Evolutionary conservation across 768 basidiomycete genomes (phyloP).

Genomic region (Collybia mongolica): DNA sequence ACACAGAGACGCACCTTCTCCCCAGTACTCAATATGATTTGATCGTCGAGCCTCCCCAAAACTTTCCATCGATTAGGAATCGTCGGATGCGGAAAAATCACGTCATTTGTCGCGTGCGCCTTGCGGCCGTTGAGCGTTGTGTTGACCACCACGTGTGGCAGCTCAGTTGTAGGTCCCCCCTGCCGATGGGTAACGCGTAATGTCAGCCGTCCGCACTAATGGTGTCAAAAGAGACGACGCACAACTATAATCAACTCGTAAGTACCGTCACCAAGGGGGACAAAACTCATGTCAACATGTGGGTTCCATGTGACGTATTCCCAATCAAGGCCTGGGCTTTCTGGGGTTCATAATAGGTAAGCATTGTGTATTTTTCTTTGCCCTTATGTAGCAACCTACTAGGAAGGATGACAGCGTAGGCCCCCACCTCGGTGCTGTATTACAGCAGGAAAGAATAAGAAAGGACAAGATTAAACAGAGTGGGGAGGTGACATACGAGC

Average conservation of each 20-base stretch:
- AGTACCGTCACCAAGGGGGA: constrained; percentile 6
- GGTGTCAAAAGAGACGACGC: neutral
- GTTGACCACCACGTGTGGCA: constrained; percentile 4
- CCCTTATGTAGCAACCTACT: constrained; percentile 3
- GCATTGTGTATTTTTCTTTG: neutral
- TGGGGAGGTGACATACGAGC: constrained; percentile 24
- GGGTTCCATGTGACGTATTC: constrained; percentile 4
- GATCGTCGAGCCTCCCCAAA: constrained; percentile 21
- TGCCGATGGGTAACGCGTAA: neutral
- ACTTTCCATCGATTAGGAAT: constrained; percentile 19
- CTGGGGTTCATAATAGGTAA: constrained; percentile 1
- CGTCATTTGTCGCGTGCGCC: constrained; percentile 20
- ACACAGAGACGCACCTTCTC: constrained; percentile 13
- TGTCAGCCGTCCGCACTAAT: neutral
- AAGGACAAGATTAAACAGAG: neutral
- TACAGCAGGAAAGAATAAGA: neutral
- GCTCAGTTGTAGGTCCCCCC: constrained; percentile 1
- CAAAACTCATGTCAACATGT: constrained; percentile 2
- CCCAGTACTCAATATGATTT: constrained; percentile 19
- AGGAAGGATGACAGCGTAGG: constrained; percentile 7
- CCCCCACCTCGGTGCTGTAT: constrained; percentile 19
- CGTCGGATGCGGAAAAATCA: constrained; percentile 24
- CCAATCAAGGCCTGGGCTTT: constrained; percentile 7
- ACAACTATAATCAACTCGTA: constrained; percentile 7
- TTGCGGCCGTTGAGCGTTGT: constrained; percentile 8